Conservation (phyloP, 148 eudicot genomes). For the Rhododendron molle region DNA sequence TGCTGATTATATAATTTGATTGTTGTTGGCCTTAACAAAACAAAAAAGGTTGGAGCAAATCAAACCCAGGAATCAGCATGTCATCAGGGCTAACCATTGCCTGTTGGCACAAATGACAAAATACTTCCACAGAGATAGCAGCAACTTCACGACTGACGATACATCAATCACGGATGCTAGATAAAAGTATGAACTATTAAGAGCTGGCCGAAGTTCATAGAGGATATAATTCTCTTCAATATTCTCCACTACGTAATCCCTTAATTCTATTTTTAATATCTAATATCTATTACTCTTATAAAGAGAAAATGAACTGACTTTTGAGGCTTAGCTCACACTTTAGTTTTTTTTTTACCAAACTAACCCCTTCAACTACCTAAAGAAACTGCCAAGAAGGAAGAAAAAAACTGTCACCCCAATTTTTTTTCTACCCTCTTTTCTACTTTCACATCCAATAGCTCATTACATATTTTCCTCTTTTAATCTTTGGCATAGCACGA, state of each 20-base stretch:
- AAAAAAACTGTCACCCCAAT: neutral
- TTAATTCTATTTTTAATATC: neutral
- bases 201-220: neutral
- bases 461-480: neutral
- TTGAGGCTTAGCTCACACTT: neutral
- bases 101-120: neutral
- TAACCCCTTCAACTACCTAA: neutral
- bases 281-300: neutral
- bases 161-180: neutral
- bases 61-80: neutral
- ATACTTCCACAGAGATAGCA: neutral
- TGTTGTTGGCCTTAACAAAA: neutral
- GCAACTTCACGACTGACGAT: neutral
- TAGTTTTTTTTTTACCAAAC: neutral
- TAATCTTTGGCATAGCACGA: neutral
- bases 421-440: neutral
- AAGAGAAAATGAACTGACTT: neutral
- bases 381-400: neutral
- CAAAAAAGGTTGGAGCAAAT: neutral
- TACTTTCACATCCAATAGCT: neutral
- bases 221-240: neutral
- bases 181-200: neutral
- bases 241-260: neutral
- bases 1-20: neutral
- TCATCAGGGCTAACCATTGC: neutral